Base-by-base conservation (phyloP, 176 grass and related monocot genomes). In the Areca catechu region DNA sequence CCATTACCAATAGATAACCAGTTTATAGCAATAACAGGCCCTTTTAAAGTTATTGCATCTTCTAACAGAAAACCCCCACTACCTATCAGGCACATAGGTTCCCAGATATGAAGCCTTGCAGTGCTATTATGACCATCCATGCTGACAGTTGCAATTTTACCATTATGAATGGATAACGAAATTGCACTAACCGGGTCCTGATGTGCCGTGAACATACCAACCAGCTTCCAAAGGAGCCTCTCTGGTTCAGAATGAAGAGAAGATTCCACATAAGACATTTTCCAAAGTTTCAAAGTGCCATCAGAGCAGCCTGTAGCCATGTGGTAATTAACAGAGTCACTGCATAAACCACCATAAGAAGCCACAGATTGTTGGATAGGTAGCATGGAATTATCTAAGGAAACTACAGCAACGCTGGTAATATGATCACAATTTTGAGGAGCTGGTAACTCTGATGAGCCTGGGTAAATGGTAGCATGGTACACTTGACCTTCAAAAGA, bases 201-300 rank as follows among this genome's bases (percentile, higher is more conserved):
- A 76, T 87, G 71, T 63, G 80, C 79, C 74, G 78, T 48, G 68
- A 87, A 84, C 52, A 48, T 84, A 74, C 91, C 91, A 6, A 84
- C 77, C 70, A 90, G 78, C 52, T 82, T 74, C 91, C 91, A 96
- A 37, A 16, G 76, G 43, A 68, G 62, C 67, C 48, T 69, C 55
- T 75, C 70, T 74, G 48, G 81, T 24, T 76, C 68, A 58, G 71
- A 59, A 57, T 80, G 72, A 66, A 61, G 68, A 43, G 60, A 37
- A 51, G 43, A 72, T 60, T 78, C 75, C 29, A 28, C 59, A 75
- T 52, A 62, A 56, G 62, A 61, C 71, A 74, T 60, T 63, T 84
- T 90, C 91, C 91, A 96, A 61, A 96, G 74, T 74, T 90, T 87
- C 20, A 87, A 61, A 61, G 53, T 87, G 22, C 91, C 86, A 67